These are phyloP conservation scores for Cladosporium phlei DNA, from an alignment of 2,329 filamentous ascomycete species.

Conservation along the genomic window DNA sequence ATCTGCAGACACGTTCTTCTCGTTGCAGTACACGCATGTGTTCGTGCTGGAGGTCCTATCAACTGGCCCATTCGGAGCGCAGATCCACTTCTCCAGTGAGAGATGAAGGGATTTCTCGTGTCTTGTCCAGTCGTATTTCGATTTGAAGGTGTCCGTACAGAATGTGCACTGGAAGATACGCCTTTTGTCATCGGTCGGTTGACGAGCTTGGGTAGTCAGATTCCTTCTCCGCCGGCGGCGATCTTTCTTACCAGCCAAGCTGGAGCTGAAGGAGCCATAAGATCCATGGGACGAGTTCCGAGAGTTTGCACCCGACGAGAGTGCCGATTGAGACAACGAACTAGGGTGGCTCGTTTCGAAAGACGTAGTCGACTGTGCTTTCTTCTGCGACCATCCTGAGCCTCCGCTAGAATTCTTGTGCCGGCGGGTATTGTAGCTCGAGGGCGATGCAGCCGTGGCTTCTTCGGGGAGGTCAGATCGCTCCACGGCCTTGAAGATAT, in stretches of 20 bases:
- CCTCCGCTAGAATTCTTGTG: constrained; percentile 48
- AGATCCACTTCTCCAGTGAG: constrained; percentile 62
- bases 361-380: constrained; percentile 50
- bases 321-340: constrained; percentile 31
- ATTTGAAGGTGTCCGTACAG: constrained; percentile 52
- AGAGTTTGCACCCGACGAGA: constrained; percentile 49
- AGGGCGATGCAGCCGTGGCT: constrained; percentile 24
- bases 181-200: constrained; percentile 35
- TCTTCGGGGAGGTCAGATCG: constrained; percentile 28
- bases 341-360: constrained; percentile 43
- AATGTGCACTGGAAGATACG: constrained; percentile 57
- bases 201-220: constrained; percentile 20
- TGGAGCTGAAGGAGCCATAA: constrained; percentile 45
- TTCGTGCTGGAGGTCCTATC: constrained; percentile 54
- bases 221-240: constrained; percentile 47
- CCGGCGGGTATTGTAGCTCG: constrained; percentile 36
- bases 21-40: constrained; percentile 57
- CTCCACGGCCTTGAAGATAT: constrained; percentile 58
- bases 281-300: constrained; percentile 55
- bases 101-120: constrained; percentile 62
- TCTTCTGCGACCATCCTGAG: constrained; percentile 48
- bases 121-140: constrained; percentile 58
- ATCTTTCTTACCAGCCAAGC: constrained; percentile 53
- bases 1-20: constrained; percentile 48
- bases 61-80: constrained; percentile 52